Evolutionary conservation across 306 rosid species (phyloP), one percentile per base, ranked within the genome.

Genomic region (peach (Prunus persica)): DNA sequence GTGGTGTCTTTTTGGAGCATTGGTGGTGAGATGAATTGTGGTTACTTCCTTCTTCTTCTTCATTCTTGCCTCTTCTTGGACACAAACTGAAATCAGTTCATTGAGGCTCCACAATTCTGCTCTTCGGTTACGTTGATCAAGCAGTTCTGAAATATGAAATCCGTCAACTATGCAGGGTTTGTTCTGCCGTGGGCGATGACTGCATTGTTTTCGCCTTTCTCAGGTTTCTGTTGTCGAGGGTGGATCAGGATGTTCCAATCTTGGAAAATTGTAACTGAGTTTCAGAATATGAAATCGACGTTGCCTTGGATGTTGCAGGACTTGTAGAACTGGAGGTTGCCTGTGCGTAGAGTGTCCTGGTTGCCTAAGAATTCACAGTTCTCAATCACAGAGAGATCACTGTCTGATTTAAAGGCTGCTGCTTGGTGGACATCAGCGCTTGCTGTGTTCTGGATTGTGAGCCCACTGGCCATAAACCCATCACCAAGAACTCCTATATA

Each of bases 261-360:
- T 22, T 88, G 88, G 78, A 95, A 90, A 13, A 92, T 2, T 0
- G 97, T 27, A 5, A 97, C 97, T 0, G 97, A 82, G 76, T 95
- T 95, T 16, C 97, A 97, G 0, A 95, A 95, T 46, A 95, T 92
- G 88, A 92, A 89, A 57, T 95, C 97, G 0, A 95, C 97, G 5
- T 92, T 95, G 74, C 97, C 99, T 8, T 67, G 14, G 3, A 95
- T 92, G 20, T 79, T 79, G 72, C 99, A 92, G 0, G 90, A 86
- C 46, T 92, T 92, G 82, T 95, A 95, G 64, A 90, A 87, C 32
- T 92, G 99, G 13, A 97, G 91, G 0, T 92, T 90, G 2, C 93
- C 77, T 83, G 97, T 7, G 92, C 99, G n/a, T 95, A 92, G 87
- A 3, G 99, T 92, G 38, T 95, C 99, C 72, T 95, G 99, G 56